Conservation (phyloP, 1,284 basidiomycete genomes). For the Cryptococcus amylolentus region DNA sequence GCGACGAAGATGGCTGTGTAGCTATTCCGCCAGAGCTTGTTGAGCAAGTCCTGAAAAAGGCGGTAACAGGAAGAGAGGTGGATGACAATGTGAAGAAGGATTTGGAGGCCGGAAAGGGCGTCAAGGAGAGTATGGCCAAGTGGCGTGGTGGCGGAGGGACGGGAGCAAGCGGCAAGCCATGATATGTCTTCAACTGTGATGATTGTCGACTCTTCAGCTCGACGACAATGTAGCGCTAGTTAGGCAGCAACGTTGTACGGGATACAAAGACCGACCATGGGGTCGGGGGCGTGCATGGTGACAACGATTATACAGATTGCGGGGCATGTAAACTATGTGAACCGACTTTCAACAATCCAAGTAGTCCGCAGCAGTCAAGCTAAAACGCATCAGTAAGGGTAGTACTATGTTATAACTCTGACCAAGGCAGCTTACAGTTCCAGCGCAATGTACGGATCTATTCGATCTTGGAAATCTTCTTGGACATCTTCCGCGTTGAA, state of each 20-base stretch:
- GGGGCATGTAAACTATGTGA: background rate
- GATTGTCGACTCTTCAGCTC: background rate
- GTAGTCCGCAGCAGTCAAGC: conserved; percentile 51
- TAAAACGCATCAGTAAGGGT: conserved; percentile 7
- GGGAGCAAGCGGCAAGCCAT: conserved; percentile 69
- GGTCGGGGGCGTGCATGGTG: background rate
- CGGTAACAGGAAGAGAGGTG: conserved; percentile 13
- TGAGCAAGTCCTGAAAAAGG: conserved; percentile 42
- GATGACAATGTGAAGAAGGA: conserved; percentile 28
- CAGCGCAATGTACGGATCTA: conserved; percentile 58
- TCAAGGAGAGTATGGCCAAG: conserved; percentile 35
- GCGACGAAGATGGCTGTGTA: conserved; percentile 86
- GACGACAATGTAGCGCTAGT: background rate
- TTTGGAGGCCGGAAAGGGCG: conserved; percentile 36
- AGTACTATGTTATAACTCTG: background rate
- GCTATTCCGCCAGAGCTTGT: conserved; percentile 64
- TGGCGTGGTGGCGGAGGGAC: conserved; percentile 60
- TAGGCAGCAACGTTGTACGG: background rate
- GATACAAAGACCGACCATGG: background rate
- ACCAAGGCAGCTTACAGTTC: conserved; percentile 53
- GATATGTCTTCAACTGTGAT: conserved; percentile 53
- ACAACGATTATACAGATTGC: background rate
- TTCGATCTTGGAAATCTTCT: conserved; percentile 56
- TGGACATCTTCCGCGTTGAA: conserved; percentile 50
- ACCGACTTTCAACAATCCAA: conserved; percentile 49